Evolutionary conservation across 345 rosid genomes (phyloP).

Genomic region (Arabis alpina): DNA sequence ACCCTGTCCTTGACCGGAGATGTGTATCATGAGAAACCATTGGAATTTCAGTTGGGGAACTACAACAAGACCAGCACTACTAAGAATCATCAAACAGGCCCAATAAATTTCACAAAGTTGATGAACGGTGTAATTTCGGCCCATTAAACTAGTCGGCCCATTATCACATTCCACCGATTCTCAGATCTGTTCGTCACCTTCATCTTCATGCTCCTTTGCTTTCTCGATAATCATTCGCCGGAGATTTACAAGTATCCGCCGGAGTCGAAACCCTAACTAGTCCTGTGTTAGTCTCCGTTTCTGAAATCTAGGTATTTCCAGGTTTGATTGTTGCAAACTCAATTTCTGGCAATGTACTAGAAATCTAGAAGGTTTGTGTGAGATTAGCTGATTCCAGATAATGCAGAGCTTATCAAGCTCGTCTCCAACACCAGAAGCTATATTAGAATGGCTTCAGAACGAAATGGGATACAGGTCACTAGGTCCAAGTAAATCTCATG

Average conservation of each 20-base stretch:
- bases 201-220: not conserved
- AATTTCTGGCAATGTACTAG: not conserved
- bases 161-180: not conserved
- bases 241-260: not conserved
- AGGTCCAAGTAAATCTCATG: conserved; percentile 62
- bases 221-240: not conserved
- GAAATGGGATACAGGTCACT: conserved; percentile 83
- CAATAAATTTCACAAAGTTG: no score
- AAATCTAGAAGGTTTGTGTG: not conserved
- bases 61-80: no score
- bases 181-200: conserved; percentile 14
- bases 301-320: not conserved
- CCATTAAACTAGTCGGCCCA: no score
- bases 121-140: no score
- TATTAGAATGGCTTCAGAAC: conserved; percentile 79
- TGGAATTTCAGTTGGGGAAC: no score
- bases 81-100: no score
- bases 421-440: conserved; percentile 69
- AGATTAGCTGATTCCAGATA: conserved; percentile 22
- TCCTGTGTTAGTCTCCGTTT: not conserved
- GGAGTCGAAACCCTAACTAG: conserved; percentile 10
- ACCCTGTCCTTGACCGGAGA: no score
- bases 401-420: conserved; percentile 52
- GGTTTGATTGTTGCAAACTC: not conserved
- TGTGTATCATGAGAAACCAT: no score